Base-by-base conservation (phyloP, 768 basidiomycete genomes). In the Rhodotorula taiwanensis region DNA sequence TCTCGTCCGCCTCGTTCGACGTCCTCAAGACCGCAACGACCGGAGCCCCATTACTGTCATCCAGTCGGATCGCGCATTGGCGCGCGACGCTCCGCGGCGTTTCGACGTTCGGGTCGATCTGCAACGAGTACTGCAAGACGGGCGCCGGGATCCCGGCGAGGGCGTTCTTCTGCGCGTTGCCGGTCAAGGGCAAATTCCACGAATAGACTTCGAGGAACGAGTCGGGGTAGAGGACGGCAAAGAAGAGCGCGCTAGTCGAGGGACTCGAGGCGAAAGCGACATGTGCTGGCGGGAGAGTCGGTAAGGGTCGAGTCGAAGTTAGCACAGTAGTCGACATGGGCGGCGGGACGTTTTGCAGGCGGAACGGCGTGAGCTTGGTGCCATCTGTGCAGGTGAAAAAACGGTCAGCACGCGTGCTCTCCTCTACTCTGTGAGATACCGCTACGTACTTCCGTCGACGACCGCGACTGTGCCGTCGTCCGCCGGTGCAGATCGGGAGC, bases 331-430 rank as follows among this genome's bases (percentile, higher is more conserved):
- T 86, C 2, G 85, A 88, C 90, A 95, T 93, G 0, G 95, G 95
- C n/a, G 95, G 95, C n/a, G 94, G 95, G 8, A 94, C 82, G 73
- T 95, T 97, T 77, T 94, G 89, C 1, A 83, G 82, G 44, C 92
- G 83, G 81, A 98, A 98, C 21, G 95, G 88, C 4, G 94, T 99
- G 44, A 99, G 78, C 5, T 93, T 82, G 59, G 89, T 77, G 27
- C 78, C 79, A 4, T 83, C 92, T 94, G 74, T 48, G 31, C 23
- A 39, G 16, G 5, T 42, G 2, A 30, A 41, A n/a, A n/a, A n/a
- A n/a, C n/a, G n/a, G n/a, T n/a, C n/a, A n/a, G n/a, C n/a, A n/a
- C n/a, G n/a, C n/a, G n/a, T n/a, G n/a, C n/a, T n/a, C n/a, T n/a
- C n/a, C n/a, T n/a, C n/a, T n/a, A n/a, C 16, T 20, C 3, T 10